Conservation (phyloP, 345 rosid genomes). For the Eucalyptus erythrocorys region DNA sequence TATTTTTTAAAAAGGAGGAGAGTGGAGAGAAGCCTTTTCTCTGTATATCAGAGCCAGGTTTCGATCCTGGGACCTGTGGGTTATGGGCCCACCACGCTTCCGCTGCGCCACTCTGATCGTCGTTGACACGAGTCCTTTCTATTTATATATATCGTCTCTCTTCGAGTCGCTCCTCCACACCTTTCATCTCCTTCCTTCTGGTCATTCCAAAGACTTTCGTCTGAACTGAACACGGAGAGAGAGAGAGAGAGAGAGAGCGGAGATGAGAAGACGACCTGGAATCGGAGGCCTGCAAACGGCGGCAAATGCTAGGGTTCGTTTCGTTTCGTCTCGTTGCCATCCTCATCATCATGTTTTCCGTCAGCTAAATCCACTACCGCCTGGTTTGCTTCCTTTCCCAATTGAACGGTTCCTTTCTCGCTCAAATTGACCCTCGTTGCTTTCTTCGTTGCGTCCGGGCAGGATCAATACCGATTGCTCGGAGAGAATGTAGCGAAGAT, state of each 20-base stretch:
- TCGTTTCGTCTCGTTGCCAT: neutral
- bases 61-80: slow-evolving; percentile 81
- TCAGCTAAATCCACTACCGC: neutral
- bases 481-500: slow-evolving; percentile 93
- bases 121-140: accelerated
- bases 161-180: accelerated
- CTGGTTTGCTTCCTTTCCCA: neutral
- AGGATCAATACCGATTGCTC: slow-evolving; percentile 73
- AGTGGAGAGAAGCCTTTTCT: neutral
- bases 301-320: slow-evolving; percentile 63
- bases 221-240: neutral
- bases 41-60: slow-evolving; percentile 48
- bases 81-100: slow-evolving; percentile 85
- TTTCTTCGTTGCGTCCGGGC: neutral
- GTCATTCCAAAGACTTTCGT: neutral
- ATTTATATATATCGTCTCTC: accelerated
- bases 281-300: slow-evolving; percentile 81
- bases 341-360: neutral
- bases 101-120: slow-evolving; percentile 81
- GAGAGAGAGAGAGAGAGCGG: neutral
- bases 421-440: neutral
- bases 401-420: neutral
- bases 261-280: slow-evolving; percentile 81
- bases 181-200: neutral
- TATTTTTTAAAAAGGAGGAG: neutral